Base-by-base conservation (phyloP, 1,139 yeast species). In the Yamadazyma oceani region DNA sequence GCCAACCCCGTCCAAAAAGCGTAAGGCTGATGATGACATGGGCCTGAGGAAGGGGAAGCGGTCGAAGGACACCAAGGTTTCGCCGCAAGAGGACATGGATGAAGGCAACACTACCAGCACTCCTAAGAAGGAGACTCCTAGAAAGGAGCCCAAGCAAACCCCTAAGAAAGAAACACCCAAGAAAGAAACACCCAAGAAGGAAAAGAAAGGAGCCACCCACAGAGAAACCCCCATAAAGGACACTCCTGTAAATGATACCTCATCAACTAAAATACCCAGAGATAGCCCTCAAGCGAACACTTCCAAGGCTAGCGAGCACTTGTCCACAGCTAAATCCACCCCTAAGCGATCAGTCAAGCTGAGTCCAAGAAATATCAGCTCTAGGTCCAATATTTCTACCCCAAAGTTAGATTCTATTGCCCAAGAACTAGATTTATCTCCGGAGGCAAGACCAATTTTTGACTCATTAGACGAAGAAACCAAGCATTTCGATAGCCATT, bases 381-480 rank as follows among this genome's bases (percentile, higher is more conserved):
- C 31, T 10, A 31, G 25, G 5, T 17, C 25, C 10, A 31, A 33
- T 17, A 35, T 35, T 6, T 34, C 38, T 15, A 40, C 43, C 8
- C 45, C 42, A 3, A 42, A 32, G 26, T 35, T 41, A 13, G 13
- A 31, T 15, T 34, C 42, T 5, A 30, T 37, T 16, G 34, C 34
- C 14, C 17, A 31, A 11, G 40, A 37, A 26, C 22, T 36, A 11
- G 28, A 8, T 21, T 22, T 24, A 6, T 17, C 25, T 17, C 23
- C 32, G 2, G 26, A 26, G 9, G 26, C 19, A 8, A 39, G 34
- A 31, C 34, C 32, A 19, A 16, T 49, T 0, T 48, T 49, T 26
- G 35, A 42, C 19, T 44, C 59, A 1, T 34, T 54, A 13, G 47
- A 53, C 24, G 64, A 61, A 19, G 67, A 63, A 37, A 47, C 49